Base-by-base conservation (phyloP, 495 filamentous ascomycete species). In the Pseudomonodictys pantanalensis region DNA sequence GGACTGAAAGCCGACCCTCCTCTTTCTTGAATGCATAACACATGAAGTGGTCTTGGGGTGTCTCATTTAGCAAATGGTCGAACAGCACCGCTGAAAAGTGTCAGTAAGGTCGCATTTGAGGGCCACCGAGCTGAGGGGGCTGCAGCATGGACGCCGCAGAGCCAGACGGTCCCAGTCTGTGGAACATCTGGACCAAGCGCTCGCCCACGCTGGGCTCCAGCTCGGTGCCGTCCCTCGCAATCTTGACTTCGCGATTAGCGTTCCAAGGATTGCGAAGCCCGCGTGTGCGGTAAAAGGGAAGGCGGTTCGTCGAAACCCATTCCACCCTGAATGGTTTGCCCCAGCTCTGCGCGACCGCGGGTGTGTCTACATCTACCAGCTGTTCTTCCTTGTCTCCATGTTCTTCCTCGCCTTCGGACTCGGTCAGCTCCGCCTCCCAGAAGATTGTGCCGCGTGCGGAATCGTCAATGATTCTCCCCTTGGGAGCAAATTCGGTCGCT, bases 231-330 rank as follows among this genome's bases (percentile, higher is more conserved):
- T 98, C 93, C 65, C 93, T 80, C 8, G 93, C 93, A 64, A 98
- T 95, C 70, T 98, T 98, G 44, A 98, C 90, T 66, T 97, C 93
- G 43, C 93, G 78, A 68, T 96, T 96, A 1, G 90, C 86, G 71
- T 98, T 97, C 93, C 92, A 97, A 2, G 88, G 84, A 67, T 98
- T 98, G n/a, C 93, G 81, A 29, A 98, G 71, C 0, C 92, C 92
- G 48, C 92, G 77, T 0, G 91, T 96, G 41, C 89, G 85, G 70
- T 95, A 92, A 71, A 97, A 98, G 0, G 93, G 92, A 7, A 98
- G 81, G 39, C 87, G 79, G 30, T 84, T 83, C 2, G 90, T 95
- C 8, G 90, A 92, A 25, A 95, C 71, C 93, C 93, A 98, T 73
- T 96, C 85, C 45, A 98, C 83, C 60, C 83, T 85, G 79, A 98